Conservation (phyloP, 441 rosid genomes). For the Pelargonium australe region DNA sequence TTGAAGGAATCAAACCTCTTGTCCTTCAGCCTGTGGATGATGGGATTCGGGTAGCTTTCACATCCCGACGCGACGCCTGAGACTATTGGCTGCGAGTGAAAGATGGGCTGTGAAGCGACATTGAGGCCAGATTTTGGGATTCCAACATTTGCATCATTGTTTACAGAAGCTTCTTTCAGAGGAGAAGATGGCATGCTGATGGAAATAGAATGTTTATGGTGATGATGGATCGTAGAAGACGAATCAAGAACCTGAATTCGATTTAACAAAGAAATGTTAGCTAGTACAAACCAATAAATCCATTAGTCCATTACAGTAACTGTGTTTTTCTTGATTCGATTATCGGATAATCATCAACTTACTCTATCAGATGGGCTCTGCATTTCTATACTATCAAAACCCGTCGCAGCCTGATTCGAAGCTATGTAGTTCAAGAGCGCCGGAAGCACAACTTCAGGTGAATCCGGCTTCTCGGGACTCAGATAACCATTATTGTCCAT, state of each 20-base stretch:
- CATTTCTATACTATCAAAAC: background rate
- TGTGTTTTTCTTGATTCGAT: no score
- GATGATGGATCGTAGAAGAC: background rate
- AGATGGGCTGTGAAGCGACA: conserved; percentile 21
- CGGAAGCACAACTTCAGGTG: background rate
- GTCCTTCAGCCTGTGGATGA: conserved; percentile 38
- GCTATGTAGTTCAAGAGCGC: background rate
- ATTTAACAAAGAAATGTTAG: no score
- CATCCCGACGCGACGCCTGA: conserved; percentile 21
- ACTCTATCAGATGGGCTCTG: background rate
- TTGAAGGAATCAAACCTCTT: conserved; percentile 64
- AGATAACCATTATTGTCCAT: background rate
- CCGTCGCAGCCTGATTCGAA: background rate
- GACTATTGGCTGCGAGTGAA: conserved; percentile 53
- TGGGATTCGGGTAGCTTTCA: conserved; percentile 21
- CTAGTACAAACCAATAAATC: no score
- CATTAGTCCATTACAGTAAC: no score
- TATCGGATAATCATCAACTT: no score
- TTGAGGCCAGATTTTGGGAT: conserved; percentile 10
- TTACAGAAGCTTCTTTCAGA: conserved; percentile 8
- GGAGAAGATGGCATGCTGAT: conserved; percentile 59
- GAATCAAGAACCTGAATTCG: no score
- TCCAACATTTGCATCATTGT: conserved; percentile 16
- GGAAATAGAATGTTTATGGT: conserved; percentile 26
- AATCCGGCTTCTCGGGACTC: background rate